Evolutionary conservation across 2,329 filamentous ascomycete genomes (phyloP).

Genomic region (Colletotrichum horii): DNA sequence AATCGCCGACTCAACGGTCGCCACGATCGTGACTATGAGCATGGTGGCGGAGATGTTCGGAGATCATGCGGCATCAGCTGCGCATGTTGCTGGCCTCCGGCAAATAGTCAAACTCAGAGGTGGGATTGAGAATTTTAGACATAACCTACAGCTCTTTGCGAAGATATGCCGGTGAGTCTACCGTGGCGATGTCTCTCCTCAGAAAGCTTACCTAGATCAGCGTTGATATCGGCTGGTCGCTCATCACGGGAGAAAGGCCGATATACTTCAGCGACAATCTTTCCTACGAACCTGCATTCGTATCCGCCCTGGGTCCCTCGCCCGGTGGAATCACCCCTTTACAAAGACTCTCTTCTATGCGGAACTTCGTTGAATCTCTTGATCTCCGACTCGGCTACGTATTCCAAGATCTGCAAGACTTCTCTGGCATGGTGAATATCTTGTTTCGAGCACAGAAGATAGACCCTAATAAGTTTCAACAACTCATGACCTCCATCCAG

Average conservation of each 20-base stretch:
- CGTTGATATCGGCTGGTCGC: constrained; percentile 31
- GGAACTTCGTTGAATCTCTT: constrained; percentile 1
- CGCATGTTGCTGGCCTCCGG: constrained; percentile 10
- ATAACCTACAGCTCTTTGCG: constrained; percentile 30
- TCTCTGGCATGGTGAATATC: constrained; percentile 29
- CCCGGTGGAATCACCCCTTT: neutral
- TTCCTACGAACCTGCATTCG: constrained; percentile 21
- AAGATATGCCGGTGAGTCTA: constrained; percentile 32
- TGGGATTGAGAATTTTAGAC: constrained; percentile 25
- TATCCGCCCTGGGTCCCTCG: constrained; percentile 10
- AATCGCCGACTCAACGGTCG: constrained; percentile 18
- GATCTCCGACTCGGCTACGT: constrained; percentile 29
- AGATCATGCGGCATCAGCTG: neutral
- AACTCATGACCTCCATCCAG: constrained; percentile 5
- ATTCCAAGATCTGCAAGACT: constrained; percentile 34
- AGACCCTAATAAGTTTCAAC: constrained; percentile 22
- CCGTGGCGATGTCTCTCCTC: neutral
- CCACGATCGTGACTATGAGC: constrained; percentile 7
- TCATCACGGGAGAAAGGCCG: constrained; percentile 29
- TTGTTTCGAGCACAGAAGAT: constrained; percentile 28
- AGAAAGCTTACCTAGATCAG: constrained; percentile 5
- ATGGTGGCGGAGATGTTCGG: constrained; percentile 9
- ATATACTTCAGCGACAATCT: constrained; percentile 21
- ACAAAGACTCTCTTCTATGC: neutral
- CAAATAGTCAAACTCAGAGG: constrained; percentile 31